phyloP scores from a whole-genome alignment of 2,329 filamentous ascomycete species.

The Chaetoscypha palmicola region DNA sequence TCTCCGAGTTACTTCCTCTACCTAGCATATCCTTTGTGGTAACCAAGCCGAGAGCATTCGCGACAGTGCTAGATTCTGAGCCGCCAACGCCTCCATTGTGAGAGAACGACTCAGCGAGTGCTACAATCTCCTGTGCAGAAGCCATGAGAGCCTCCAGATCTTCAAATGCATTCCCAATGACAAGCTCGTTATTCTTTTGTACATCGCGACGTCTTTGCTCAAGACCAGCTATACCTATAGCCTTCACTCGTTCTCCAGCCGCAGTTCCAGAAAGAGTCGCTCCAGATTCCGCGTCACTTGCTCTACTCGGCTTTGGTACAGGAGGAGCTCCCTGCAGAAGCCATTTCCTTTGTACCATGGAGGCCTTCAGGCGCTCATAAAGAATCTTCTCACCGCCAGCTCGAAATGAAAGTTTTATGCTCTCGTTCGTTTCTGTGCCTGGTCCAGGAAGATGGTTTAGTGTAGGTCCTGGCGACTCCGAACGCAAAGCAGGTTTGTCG shows the following conservation, averaged over 20 bases:
- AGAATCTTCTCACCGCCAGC: conserved; percentile 85
- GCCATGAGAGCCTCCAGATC: conserved; percentile 96
- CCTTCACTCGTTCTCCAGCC: conserved; percentile 42
- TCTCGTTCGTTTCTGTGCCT: conserved; percentile 55
- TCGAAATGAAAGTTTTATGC: conserved; percentile 87
- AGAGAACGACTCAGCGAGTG: conserved; percentile 82
- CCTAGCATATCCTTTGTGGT: conserved; percentile 92
- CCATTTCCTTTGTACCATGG: conserved; percentile 93
- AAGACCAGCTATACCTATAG: conserved; percentile 84
- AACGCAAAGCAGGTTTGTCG: conserved; percentile 41
- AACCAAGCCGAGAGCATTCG: conserved; percentile 76
- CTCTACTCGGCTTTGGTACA: conserved; percentile 56
- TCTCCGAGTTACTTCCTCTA: conserved; percentile 65
- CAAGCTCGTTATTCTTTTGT: conserved; percentile 84
- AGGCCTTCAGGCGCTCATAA: conserved; percentile 77
- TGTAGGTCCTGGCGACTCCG: conserved; percentile 73
- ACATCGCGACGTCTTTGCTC: conserved; percentile 79
- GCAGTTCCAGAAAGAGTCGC: conserved; percentile 29
- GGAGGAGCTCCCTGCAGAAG: conserved; percentile 84
- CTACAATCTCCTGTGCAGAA: conserved; percentile 91
- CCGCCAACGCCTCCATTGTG: conserved; percentile 48
- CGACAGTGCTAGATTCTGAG: conserved; percentile 66
- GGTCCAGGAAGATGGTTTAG: conserved; percentile 35
- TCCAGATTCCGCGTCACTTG: conserved; percentile 34
- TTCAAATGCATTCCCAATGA: conserved; percentile 91